phyloP scores from a whole-genome alignment of 768 basidiomycete genomes.

The Lactifluus hygrophoroides region DNA sequence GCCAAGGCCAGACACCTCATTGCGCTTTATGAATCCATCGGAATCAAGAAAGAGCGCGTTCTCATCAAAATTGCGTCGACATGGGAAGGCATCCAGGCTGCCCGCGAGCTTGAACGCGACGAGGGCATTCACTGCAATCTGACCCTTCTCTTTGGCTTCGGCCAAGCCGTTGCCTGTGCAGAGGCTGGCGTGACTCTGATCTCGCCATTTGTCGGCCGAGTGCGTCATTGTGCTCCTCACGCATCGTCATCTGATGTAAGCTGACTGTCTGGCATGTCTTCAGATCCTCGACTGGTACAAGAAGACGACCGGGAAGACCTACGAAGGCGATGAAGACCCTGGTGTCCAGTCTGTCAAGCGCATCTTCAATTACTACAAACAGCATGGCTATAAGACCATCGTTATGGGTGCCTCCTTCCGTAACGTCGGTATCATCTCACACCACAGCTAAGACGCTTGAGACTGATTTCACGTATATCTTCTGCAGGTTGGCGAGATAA shows the following conservation, averaged over 20 bases:
- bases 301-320: constrained; percentile 73
- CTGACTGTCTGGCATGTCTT: constrained; percentile 15
- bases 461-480: background rate
- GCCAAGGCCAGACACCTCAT: constrained; percentile 88
- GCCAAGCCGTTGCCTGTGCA: constrained; percentile 96
- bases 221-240: constrained; percentile 33
- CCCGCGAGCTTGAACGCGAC: constrained; percentile 87
- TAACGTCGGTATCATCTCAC: constrained; percentile 51
- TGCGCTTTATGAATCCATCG: constrained; percentile 87
- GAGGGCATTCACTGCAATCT: constrained; percentile 98
- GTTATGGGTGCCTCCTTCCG: constrained; percentile 99
- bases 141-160: constrained; percentile 97
- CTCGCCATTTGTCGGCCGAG: constrained; percentile 98
- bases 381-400: constrained; percentile 96
- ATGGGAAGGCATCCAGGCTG: constrained; percentile 99
- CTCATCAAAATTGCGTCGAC: constrained; percentile 99
- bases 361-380: constrained; percentile 99
- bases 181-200: constrained; percentile 98
- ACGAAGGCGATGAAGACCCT: constrained; percentile 88
- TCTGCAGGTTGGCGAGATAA: constrained; percentile 78
- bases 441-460: background rate
- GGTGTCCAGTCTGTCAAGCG: constrained; percentile 93
- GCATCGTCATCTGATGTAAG: constrained; percentile 5
- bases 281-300: constrained; percentile 99
- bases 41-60: constrained; percentile 88